Base-by-base conservation (phyloP, 345 rosid genomes). In the Cardamine resedifolia region DNA sequence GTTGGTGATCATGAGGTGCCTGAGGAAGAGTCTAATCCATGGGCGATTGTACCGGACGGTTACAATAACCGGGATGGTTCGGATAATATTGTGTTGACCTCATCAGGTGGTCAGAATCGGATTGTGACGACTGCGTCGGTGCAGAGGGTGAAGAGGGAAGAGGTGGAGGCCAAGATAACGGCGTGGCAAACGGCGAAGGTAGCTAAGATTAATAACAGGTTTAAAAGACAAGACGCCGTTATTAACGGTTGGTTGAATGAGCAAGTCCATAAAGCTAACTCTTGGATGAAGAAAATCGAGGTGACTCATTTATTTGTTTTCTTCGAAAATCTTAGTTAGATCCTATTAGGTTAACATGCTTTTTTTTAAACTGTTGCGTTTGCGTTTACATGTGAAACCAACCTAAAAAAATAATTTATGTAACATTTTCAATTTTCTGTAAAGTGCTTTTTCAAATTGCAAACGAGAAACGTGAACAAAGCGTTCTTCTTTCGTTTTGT, bases 221-320 rank as follows among this genome's bases (percentile, higher is more conserved):
- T 91, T 71, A 95, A 95, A 81, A 84, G 99, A 71, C 92, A 95
- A 77, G 99, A 95, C 52, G 99, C 99, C 1, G 64, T 95, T 18
- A 87, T 91, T 75, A 86, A 82, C 72, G 99, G 99, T 10, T 88
- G 96, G 99, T 90, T 91, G 43, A 79, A 85, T 30, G 97, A 95
- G 68, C 96, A 91, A 52, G 86, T 88, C 2, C 93, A 88, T 24
- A 88, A 83, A 77, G 85, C 97, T 15, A 83, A 73, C 60, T 87
- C 93, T 77, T 87, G 90, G 91, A 85, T 95, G 93, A 95, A 89
- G 73, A 95, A 87, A 82, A 80, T 91, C 66, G 99, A 95, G 97
- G 99, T 95, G 80, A 36, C 12, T 77, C 3, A 11, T 33, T 55
- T 6, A 28, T 26, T 15, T 52, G 19, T n/a, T 23, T 9, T 55